Evolutionary conservation across 2,329 filamentous ascomycete species (phyloP).

Genomic region (Hirsutella minnesotensis): DNA sequence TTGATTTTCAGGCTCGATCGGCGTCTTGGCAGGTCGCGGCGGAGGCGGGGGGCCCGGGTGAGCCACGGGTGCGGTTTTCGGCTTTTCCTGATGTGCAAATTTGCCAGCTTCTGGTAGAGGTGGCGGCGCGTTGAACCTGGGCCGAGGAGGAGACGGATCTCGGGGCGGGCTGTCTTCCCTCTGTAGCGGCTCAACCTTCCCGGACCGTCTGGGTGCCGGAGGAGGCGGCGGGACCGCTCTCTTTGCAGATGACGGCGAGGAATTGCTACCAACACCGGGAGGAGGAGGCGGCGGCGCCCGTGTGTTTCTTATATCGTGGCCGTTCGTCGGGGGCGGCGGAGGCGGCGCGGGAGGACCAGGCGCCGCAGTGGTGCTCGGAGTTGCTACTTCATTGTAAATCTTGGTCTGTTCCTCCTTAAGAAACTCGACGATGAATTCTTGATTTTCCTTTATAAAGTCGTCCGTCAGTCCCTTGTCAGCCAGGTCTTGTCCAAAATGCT

Average conservation of each 20-base stretch:
- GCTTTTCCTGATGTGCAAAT: slow-evolving; percentile 48
- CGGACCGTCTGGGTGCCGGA: slow-evolving; percentile 45
- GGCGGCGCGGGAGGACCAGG: slow-evolving; percentile 12
- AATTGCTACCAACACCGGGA: slow-evolving; percentile 10
- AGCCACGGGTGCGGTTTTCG: slow-evolving; percentile 13
- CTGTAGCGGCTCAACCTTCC: slow-evolving; percentile 47
- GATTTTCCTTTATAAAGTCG: slow-evolving; percentile 55
- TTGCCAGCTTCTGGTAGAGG: slow-evolving; percentile 84
- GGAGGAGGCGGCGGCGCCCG: slow-evolving; percentile 25
- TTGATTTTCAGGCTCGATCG: slow-evolving; percentile 48
- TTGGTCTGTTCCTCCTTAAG: slow-evolving; percentile 44
- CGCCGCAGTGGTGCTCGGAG: slow-evolving; percentile 8
- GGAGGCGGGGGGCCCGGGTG: slow-evolving; percentile 22
- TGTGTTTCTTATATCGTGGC: slow-evolving; percentile 15
- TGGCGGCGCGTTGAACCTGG: slow-evolving; percentile 73
- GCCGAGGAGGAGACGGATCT: slow-evolving; percentile 50
- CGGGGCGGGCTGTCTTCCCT: slow-evolving; percentile 59
- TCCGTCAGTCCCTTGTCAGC: slow-evolving; percentile 51
- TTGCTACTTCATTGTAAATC: slow-evolving; percentile 10
- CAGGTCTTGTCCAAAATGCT: slow-evolving; percentile 53
- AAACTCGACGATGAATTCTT: slow-evolving; percentile 57
- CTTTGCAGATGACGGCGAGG: slow-evolving; percentile 6
- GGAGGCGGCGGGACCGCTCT: slow-evolving; percentile 19
- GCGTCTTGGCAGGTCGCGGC: slow-evolving; percentile 50
- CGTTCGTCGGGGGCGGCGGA: slow-evolving; percentile 18